Evolutionary conservation across 345 rosid species (phyloP).

Genomic region (Moricandia arvensis): DNA sequence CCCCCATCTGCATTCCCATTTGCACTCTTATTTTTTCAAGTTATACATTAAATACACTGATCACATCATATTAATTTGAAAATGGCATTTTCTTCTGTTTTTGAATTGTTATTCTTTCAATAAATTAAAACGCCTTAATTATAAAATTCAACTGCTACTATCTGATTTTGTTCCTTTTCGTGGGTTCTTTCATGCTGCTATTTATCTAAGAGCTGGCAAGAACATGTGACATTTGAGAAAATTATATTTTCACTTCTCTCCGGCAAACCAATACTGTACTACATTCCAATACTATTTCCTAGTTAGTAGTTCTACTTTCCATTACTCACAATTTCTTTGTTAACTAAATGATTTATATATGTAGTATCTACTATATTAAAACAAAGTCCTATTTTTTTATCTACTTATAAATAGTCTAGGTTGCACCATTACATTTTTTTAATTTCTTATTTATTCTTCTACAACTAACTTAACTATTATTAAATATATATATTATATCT

Average conservation of each 20-base stretch:
- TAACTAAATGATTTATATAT: too few relatives aligned
- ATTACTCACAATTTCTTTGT: too few relatives aligned
- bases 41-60: not conserved
- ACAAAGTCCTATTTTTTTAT: too few relatives aligned
- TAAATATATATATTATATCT: too few relatives aligned
- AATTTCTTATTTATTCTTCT: too few relatives aligned
- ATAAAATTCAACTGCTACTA: too few relatives aligned
- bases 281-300: not conserved
- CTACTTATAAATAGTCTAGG: too few relatives aligned
- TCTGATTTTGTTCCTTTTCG: not conserved
- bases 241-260: not conserved
- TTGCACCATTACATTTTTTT: too few relatives aligned
- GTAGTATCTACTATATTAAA: too few relatives aligned
- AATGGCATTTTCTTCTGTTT: not conserved
- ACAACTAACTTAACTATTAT: too few relatives aligned
- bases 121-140: not conserved
- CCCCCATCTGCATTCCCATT: slow-evolving; percentile 24
- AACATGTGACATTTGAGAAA: slow-evolving; percentile 8
- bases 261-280: not conserved
- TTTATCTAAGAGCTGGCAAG: slow-evolving; percentile 17
- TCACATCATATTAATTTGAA: not conserved
- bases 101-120: not conserved
- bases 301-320: too few relatives aligned
- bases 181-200: not conserved
- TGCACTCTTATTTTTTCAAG: not conserved